A percentile compares a stretch with the other conserved stretches of the same genome.
Evolutionary conservation across 495 filamentous ascomycete species (phyloP).

Genomic region (Penicillium cosmopolitanum): DNA sequence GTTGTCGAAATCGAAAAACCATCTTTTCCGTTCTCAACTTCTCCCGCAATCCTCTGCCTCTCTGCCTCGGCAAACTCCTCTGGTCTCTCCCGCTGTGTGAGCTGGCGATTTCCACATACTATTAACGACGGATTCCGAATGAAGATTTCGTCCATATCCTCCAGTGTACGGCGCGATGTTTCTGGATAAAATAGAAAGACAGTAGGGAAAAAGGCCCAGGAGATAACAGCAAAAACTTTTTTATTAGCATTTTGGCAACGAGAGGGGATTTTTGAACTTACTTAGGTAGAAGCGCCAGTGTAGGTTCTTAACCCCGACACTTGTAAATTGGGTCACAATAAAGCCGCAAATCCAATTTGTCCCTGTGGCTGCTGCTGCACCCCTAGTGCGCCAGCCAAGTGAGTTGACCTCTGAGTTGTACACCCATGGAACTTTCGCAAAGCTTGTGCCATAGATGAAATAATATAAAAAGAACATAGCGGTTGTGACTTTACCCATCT

Average conservation of each 20-base stretch:
- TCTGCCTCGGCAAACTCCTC: slow-evolving; percentile 30
- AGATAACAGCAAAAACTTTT: slow-evolving; percentile 35
- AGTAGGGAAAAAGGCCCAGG: slow-evolving; percentile 34
- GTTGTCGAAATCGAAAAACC: not conserved
- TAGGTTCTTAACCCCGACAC: not conserved
- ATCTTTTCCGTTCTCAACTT: slow-evolving; percentile 5
- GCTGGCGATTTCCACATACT: slow-evolving; percentile 26
- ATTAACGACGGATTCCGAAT: slow-evolving; percentile 33
- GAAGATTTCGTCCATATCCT: slow-evolving; percentile 59
- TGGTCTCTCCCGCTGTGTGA: slow-evolving; percentile 31
- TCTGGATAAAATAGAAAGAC: slow-evolving; percentile 54
- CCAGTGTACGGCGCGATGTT: slow-evolving; percentile 53
- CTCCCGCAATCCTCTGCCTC: slow-evolving; percentile 15
- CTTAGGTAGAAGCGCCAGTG: not conserved
- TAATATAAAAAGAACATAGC: slow-evolving; percentile 72
- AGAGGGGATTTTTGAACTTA: not conserved
- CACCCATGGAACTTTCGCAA: slow-evolving; percentile 54
- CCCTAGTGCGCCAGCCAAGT: slow-evolving; percentile 66
- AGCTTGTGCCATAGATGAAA: slow-evolving; percentile 66
- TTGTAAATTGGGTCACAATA: slow-evolving; percentile 69
- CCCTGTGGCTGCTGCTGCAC: slow-evolving; percentile 67
- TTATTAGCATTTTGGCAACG: not conserved
- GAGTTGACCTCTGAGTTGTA: slow-evolving; percentile 68
- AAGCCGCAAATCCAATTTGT: slow-evolving; percentile 76
- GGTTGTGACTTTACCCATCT: slow-evolving; percentile 60